A percentile compares a stretch with the other conserved stretches of the same genome.
Evolutionary conservation across 129 eudicot genomes (phyloP).

Genomic region (Pulicaria dysenterica): DNA sequence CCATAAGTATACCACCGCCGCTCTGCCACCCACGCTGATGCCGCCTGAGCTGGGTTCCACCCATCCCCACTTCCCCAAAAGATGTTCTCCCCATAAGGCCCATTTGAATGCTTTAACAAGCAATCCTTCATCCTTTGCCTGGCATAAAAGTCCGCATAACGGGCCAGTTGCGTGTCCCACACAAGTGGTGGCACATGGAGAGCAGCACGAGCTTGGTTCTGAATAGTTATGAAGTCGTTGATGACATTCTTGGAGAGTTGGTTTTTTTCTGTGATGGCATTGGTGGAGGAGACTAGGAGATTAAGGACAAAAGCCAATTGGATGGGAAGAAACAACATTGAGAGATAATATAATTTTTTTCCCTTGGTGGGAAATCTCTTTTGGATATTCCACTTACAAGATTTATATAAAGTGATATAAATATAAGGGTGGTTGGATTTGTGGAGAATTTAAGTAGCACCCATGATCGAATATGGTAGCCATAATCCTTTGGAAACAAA

Average conservation of each 20-base stretch:
- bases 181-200: constrained; percentile 46
- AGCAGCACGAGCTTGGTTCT: constrained; percentile 62
- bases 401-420: constrained; percentile 16
- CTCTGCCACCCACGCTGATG: constrained; percentile 66
- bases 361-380: constrained; percentile 13
- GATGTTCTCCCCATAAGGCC: constrained; percentile 78
- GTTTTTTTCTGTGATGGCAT: constrained; percentile 24
- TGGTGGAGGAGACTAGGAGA: constrained; percentile 32
- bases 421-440: constrained; percentile 24
- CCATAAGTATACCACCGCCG: constrained; percentile 50
- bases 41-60: constrained; percentile 69
- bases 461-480: constrained; percentile 82
- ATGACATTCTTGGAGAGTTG: constrained; percentile 1
- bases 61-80: constrained; percentile 79
- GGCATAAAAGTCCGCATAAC: constrained; percentile 61
- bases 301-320: constrained; percentile 14
- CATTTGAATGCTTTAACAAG: constrained; percentile 61
- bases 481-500: constrained; percentile 28
- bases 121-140: constrained; percentile 57
- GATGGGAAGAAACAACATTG: constrained; percentile 32
- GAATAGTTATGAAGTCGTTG: constrained; percentile 48
- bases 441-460: constrained; percentile 51
- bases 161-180: constrained; percentile 60
- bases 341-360: constrained; percentile 25
- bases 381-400: constrained; percentile 9